Percentiles rank a stretch among this genome's conserved stretches.
Conservation (phyloP, 2,329 filamentous ascomycete species). For the Talaromyces sp. region DNA sequence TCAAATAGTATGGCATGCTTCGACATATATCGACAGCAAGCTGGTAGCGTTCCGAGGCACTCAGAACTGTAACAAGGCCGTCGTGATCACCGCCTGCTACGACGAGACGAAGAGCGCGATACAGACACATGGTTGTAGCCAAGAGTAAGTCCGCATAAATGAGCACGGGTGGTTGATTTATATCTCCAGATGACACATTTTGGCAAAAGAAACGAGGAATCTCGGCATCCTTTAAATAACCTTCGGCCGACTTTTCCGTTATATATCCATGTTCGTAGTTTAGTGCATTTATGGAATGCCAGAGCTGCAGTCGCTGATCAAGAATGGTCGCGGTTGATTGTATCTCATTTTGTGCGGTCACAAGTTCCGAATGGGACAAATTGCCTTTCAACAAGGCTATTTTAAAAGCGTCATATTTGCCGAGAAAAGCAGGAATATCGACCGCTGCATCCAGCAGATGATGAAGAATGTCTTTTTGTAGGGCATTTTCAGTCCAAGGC, state of each 20-base stretch:
- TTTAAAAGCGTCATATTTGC: slow-evolving; percentile 25
- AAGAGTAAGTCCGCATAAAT: slow-evolving; percentile 29
- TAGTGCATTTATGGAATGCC: slow-evolving; percentile 24
- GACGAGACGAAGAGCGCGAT: slow-evolving; percentile 30
- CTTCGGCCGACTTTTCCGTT: slow-evolving; percentile 20
- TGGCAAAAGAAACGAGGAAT: slow-evolving; percentile 28
- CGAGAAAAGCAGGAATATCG: slow-evolving; percentile 28
- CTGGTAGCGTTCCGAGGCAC: slow-evolving; percentile 28
- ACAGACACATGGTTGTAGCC: slow-evolving; percentile 28
- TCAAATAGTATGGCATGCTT: slow-evolving; percentile 32
- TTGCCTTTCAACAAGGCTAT: slow-evolving; percentile 11
- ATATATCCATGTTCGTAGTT: slow-evolving; percentile 22
- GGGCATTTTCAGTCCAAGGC: slow-evolving; percentile 25
- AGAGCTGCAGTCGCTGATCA: slow-evolving; percentile 25
- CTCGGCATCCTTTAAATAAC: slow-evolving; percentile 12
- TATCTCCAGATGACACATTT: slow-evolving; percentile 25
- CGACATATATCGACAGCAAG: slow-evolving; percentile 33
- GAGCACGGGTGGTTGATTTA: slow-evolving; percentile 23
- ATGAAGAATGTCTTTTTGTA: slow-evolving; percentile 29
- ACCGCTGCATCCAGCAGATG: slow-evolving; percentile 28
- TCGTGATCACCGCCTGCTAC: slow-evolving; percentile 25
- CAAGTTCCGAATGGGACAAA: slow-evolving; percentile 21
- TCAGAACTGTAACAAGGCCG: slow-evolving; percentile 26
- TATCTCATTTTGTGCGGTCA: slow-evolving; percentile 23
- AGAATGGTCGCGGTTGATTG: slow-evolving; percentile 25